Evolutionary conservation across 148 eudicot genomes (phyloP).

Genomic region (Camellia sinensis): DNA sequence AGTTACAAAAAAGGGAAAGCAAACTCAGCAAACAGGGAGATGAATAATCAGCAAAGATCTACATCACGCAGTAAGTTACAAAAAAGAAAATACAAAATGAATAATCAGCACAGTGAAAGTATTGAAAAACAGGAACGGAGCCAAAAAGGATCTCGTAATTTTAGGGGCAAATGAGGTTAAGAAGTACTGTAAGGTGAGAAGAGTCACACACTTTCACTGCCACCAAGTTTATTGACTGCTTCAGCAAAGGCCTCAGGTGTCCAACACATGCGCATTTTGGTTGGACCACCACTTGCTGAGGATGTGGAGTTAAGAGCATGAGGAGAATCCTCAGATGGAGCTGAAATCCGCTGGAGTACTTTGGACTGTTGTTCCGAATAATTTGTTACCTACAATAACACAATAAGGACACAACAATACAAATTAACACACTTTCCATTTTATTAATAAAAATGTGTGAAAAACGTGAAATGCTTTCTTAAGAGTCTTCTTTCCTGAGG

Average conservation of each 20-base stretch:
- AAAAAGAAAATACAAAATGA: too few species aligned
- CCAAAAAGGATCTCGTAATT: too few species aligned
- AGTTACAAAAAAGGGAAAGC: too few species aligned
- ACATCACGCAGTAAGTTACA: too few species aligned
- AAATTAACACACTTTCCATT: neutral
- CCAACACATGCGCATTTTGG: constrained; percentile 92
- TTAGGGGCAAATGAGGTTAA: neutral
- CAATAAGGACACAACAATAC: constrained; percentile 1
- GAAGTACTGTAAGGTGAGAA: neutral
- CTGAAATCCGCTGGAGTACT: constrained; percentile 48
- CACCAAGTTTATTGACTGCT: constrained; percentile 92
- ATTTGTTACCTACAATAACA: constrained; percentile 31
- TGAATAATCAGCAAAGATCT: too few species aligned
- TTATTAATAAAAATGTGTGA: neutral
- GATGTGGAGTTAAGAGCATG: constrained; percentile 40
- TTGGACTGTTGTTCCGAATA: constrained; percentile 34
- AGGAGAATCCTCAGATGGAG: constrained; percentile 44
- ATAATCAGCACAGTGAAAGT: too few species aligned
- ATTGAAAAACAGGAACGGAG: too few species aligned
- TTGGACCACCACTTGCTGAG: constrained; percentile 44
- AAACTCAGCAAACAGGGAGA: too few species aligned
- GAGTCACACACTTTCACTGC: constrained; percentile 73
- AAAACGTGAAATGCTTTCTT: constrained; percentile 1
- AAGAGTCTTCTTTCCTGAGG: neutral
- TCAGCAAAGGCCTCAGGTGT: constrained; percentile 95